Conservation (phyloP, 2,329 filamentous ascomycete genomes). For the Cadophora malorum region DNA sequence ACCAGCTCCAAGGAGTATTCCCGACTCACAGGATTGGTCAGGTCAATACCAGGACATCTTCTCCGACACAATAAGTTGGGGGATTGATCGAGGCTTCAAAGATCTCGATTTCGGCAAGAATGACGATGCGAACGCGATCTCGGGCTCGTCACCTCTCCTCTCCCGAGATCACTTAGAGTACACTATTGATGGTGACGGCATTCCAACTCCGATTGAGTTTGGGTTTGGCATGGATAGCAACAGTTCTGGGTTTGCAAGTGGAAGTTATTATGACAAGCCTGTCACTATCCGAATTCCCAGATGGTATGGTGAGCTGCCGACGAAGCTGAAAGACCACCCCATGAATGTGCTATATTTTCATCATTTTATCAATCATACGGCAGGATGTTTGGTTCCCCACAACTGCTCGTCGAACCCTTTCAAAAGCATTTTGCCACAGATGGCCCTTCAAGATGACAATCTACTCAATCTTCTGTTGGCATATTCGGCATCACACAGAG, state of each 20-base stretch:
- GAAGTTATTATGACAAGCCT: conserved; percentile 73
- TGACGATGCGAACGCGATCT: conserved; percentile 72
- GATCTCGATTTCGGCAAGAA: conserved; percentile 76
- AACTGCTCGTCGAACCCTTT: conserved; percentile 60
- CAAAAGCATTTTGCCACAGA: conserved; percentile 57
- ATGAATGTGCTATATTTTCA: conserved; percentile 74
- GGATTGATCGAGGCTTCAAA: conserved; percentile 72
- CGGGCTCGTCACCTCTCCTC: conserved; percentile 50
- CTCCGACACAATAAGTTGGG: conserved; percentile 61
- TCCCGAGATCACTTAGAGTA: conserved; percentile 36
- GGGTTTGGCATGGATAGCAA: conserved; percentile 55
- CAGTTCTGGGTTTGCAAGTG: conserved; percentile 61
- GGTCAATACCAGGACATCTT: conserved; percentile 36
- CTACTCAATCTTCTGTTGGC: conserved; percentile 79
- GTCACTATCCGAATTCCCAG: conserved; percentile 64
- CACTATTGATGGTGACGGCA: conserved; percentile 44
- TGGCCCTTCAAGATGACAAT: conserved; percentile 73
- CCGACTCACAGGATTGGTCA: conserved; percentile 30
- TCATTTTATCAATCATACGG: conserved; percentile 80
- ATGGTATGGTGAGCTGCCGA: conserved; percentile 55
- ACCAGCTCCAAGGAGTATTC: conserved; percentile 33
- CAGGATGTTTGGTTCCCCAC: conserved; percentile 62
- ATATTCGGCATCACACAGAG: conserved; percentile 84
- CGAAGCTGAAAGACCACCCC: conserved; percentile 68
- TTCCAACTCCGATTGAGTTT: conserved; percentile 52